Base-by-base conservation (phyloP, 495 filamentous ascomycete genomes). In the Venustampulla echinocandica region DNA sequence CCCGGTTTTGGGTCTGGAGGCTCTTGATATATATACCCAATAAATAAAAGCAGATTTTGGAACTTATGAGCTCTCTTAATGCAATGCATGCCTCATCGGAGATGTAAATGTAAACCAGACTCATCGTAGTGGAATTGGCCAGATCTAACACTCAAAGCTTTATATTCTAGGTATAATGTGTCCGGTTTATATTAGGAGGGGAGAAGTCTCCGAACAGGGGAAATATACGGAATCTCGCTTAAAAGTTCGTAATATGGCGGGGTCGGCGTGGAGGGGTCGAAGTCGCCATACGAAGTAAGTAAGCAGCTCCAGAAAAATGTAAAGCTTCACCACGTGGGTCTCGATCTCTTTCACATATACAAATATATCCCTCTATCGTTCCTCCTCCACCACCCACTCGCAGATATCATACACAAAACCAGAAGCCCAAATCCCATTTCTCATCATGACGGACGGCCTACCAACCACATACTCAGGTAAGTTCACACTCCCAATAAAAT, bases 381-480 rank as follows among this genome's bases (percentile, higher is more conserved):
- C n/a, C 28, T 30, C 33, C n/a, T 22, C 7, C 27, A 30, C 21
- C 17, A 20, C 18, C 11, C 37, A 52, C 68, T 65, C 44, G 58
- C 67, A 33, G 64, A 61, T 19, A 25, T 60, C 0, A n/a, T n/a
- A n/a, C n/a, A n/a, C n/a, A n/a, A n/a, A n/a, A n/a, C n/a, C n/a
- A n/a, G n/a, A n/a, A n/a, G n/a, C n/a, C n/a, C n/a, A n/a, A n/a
- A n/a, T 30, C n/a, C 27, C 27, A 30, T 7, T n/a, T 22, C 60
- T 32, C 59, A 66, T 58, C 55, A 60, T 15, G 1, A 81, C 79
- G 76, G 55, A 71, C 48, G 61, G 67, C 45, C 74, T 80, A 49
- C 75, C 77, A 19, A 66, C 66, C 47, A 74, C 72, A 42, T 79
- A 75, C 61, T 52, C 71, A 42, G 70, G 77, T 75, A 58, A 59